A percentile compares a stretch with the other conserved stretches of the same genome.
Conservation (phyloP, 192 early-diverging fungal genomes). For the Entomortierella beljakovae region DNA sequence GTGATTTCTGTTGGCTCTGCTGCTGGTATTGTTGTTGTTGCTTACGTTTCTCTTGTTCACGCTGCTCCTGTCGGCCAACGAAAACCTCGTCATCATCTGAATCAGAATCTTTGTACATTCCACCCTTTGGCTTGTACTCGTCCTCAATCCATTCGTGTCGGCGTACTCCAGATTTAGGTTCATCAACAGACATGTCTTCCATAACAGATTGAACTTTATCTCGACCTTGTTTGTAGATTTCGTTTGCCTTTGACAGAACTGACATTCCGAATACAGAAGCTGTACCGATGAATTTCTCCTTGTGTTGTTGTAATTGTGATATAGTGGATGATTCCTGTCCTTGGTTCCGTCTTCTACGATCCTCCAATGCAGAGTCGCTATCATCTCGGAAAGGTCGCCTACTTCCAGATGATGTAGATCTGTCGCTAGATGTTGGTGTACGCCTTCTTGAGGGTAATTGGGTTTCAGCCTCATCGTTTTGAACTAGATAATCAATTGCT, state of each 20-base stretch:
- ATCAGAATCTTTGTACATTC: slow-evolving; percentile 45
- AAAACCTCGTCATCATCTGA: slow-evolving; percentile 50
- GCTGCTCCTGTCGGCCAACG: slow-evolving; percentile 27
- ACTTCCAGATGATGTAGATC: neutral
- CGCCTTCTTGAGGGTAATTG: slow-evolving; percentile 22
- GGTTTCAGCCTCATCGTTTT: slow-evolving; percentile 49
- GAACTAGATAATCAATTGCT: slow-evolving; percentile 63
- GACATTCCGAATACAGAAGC: slow-evolving; percentile 70
- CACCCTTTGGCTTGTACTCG: slow-evolving; percentile 2
- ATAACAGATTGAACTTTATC: slow-evolving; percentile 71
- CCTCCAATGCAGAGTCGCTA: slow-evolving; percentile 29
- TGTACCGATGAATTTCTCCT: slow-evolving; percentile 63
- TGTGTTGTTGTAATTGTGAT: slow-evolving; percentile 59
- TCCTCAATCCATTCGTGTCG: slow-evolving; percentile 37
- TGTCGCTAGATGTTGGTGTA: neutral
- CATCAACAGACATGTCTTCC: slow-evolving; percentile 66
- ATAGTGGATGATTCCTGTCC: slow-evolving; percentile 16
- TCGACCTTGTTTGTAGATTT: slow-evolving; percentile 68
- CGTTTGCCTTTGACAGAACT: slow-evolving; percentile 76
- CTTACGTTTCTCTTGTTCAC: slow-evolving; percentile 11
- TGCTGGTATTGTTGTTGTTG: slow-evolving; percentile 21
- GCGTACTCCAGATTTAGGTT: slow-evolving; percentile 17
- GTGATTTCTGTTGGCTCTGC: slow-evolving; percentile 7
- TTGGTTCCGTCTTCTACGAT: slow-evolving; percentile 22
- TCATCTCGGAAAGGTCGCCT: slow-evolving; percentile 21